These are phyloP conservation scores for Monoraphidium neglectum DNA, from an alignment of 139 green algal species.

Conservation along the genomic window DNA sequence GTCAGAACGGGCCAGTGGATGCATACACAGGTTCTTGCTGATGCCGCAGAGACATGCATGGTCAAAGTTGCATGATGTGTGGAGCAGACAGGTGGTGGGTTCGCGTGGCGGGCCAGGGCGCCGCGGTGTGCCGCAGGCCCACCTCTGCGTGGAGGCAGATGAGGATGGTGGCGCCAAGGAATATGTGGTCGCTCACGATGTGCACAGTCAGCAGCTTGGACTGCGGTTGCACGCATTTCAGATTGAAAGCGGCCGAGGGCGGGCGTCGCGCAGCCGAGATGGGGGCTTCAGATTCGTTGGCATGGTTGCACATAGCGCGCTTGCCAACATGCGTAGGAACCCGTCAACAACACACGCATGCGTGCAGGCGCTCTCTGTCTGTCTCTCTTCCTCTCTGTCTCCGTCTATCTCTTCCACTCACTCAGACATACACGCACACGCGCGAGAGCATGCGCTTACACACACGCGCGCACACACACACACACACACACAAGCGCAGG, in stretches of 20 bases:
- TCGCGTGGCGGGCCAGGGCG: no score
- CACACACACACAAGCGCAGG: neutral
- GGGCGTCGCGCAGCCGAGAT: neutral
- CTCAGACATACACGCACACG: neutral
- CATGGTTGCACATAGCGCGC: neutral
- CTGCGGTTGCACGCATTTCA: neutral
- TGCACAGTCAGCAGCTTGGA: slow-evolving; percentile 22
- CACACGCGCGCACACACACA: neutral
- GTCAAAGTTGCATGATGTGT: no score
- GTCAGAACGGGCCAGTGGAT: no score
- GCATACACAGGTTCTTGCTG: no score
- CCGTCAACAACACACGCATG: neutral
- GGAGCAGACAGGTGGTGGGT: no score
- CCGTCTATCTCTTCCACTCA: no score
- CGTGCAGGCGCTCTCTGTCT: no score
- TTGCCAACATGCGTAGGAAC: neutral
- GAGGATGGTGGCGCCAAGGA: slow-evolving; percentile 32
- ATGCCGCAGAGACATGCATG: no score
- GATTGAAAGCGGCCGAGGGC: neutral
- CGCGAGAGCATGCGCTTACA: neutral
- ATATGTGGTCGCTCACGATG: slow-evolving; percentile 34
- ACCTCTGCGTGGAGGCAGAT: slow-evolving; percentile 27
- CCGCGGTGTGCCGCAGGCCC: no score
- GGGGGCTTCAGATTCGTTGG: neutral
- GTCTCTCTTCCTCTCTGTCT: no score